Base-by-base conservation (phyloP, 345 rosid genomes). In the Nasturtium officinale region DNA sequence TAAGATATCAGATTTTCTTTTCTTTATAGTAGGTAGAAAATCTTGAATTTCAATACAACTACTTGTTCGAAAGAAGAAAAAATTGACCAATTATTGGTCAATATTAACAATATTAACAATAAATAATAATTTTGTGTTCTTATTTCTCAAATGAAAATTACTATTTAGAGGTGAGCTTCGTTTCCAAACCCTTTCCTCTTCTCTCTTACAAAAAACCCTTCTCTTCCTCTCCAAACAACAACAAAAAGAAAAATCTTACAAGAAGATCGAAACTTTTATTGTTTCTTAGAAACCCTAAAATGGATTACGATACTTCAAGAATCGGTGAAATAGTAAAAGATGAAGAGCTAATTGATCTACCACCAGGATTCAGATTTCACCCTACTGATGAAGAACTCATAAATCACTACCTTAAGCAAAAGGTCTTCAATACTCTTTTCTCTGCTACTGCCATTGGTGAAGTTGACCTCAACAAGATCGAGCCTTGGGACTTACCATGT, bases 401-500 rank as follows among this genome's bases (percentile, higher is more conserved):
- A 65, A 80, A 73, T 69, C 81, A 83, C 82, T 93, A 93, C 65
- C 86, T 93, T 5, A 83, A 82, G 0, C 79, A 78, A 69, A 93
- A 91, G 82, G 94, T 86, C 47, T 74, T 87, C 71, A 81, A 87
- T 38, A 65, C 66, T 79, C 57, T 48, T 40, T 93, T 93, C 83
- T 67, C 77, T 43, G 90, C 97, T 16, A 32, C 74, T 61, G 96
- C 98, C 57, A 73, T 93, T 67, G 93, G 85, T 54, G 96, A 93
- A 65, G 98, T 79, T 63, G 97, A 93, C 82, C 84, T 93, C 78
- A 93, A 93, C 85, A 90, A 89, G 95, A 80, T 79, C 67, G 98
- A 93, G 35, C 98, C 98, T 3, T 93, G 98, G 98, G 98, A 93
- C 69, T 76, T 93, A 67, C 97, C 92, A 0, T 77, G 98, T 93